Base-by-base conservation (phyloP, 2,329 filamentous ascomycete species). In the Apiospora rasikravindrae region DNA sequence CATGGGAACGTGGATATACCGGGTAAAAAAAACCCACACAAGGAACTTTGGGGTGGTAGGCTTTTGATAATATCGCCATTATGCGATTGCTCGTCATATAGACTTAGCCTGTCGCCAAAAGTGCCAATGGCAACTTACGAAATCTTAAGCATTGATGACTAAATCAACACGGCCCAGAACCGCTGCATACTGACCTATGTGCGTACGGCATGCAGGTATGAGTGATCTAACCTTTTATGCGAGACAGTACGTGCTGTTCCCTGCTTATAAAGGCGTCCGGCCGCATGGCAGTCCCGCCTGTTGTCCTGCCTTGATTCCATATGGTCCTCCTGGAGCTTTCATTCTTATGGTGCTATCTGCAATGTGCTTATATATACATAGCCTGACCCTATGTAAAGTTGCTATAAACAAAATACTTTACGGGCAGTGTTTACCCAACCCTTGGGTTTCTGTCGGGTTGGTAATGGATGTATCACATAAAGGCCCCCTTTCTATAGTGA, bases 81-180 rank as follows among this genome's bases (percentile, higher is more conserved):
- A n/a, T 29, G 68, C 70, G 64, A 70, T 70, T 61, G 51, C 70
- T 67, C 68, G 51, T 72, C 44, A n/a, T 66, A 73, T 73, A 71
- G 69, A 71, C 70, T 67, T 47, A 44, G 49, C 61, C 70, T 64
- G 22, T 64, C 33, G 68, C 71, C 67, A 57, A 44, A 42, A 51
- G 22, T 57, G 61, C 69, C 33, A 64, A 64, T 40, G 57, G 19
- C 33, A 40, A 64, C 57, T 64, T 64, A 64, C 57, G 57, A 64
- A 64, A 64, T 64, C 57, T 64, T 19, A 64, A 64, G 57, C 57
- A 64, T 64, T 64, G 29, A 64, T 64, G 57, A 64, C 57, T 64
- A 37, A 64, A 64, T 1, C 57, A 64, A 64, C 57, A 10, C 33
- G 33, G 57, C 57, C 22, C 57, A 40, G 40, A 64, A 24, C 22